Base-by-base conservation (phyloP, 306 rosid species). In the Citrullus amarus region DNA sequence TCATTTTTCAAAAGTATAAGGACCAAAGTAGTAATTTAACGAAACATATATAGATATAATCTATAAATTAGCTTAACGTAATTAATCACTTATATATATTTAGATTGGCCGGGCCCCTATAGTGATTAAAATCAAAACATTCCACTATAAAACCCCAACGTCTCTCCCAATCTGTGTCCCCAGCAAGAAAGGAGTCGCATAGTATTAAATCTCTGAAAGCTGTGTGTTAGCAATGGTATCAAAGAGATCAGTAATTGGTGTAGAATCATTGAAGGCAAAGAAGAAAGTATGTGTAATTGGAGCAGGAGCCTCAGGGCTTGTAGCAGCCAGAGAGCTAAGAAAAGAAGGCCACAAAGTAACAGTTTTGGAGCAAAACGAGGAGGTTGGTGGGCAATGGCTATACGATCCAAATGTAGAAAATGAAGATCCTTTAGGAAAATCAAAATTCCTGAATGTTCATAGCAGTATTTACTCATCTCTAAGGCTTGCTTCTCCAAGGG, bases 351-450 rank as follows among this genome's bases (percentile, higher is more conserved):
- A 91, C 54, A 76, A 48, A 53, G 96, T 56, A 77, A 85, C 85
- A 68, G 90, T 95, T 15, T 32, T 92, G 12, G 97, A 95, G 79
- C 97, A 91, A 80, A 87, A 89, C 81, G 88, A 92, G 80, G 98
- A 92, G 60, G 86, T 95, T 5, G 98, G 98, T 54, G 98, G 98
- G 0, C 98, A 95, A 81, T 95, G 97, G 98, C 87, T 95, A 39
- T 95, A 95, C 79, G 84, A 92, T 2, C 85, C 96, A 38, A 75
- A 85, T 55, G 90, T 92, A 18, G 86, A 90, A 76, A 89, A 77
- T 0, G 93, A 90, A 60, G 89, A 90, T 55, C 94, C 91, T 62
- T 69, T 92, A 12, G 97, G 98, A 76, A 89, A 79, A 78, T 80
- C 88, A 50, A 56, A 62, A 36, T 87, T 84, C 72, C 78, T 76